Evolutionary conservation across 164 flowering plant genomes (phyloP), one percentile per base, ranked within the genome.

Genomic region (Malania oleifera): DNA sequence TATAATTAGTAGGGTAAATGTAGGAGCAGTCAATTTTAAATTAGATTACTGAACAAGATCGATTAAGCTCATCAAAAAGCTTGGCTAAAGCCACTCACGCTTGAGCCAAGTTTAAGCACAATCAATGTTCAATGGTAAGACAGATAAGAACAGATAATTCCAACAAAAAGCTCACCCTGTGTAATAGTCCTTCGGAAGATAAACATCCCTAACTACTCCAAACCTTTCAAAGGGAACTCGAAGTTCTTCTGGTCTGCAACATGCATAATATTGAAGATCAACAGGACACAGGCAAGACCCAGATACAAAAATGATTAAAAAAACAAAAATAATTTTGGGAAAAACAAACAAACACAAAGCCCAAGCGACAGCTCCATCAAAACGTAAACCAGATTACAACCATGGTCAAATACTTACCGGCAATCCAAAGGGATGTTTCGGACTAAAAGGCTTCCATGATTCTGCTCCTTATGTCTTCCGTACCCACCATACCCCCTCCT

Each of bases 201-300:
- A 86, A 2, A 89, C 89, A 67, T 89, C 93, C 69, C 96, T 75
- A 9, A 89, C 89, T 60, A 75, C 62, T 52, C 96, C 96, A 75
- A 73, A 89, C 56, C 91, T 78, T 79, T 89, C 96, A 68, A 89
- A 89, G 14, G 87, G 86, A 49, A 64, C 69, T 24, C 96, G 79
- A 47, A 89, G 85, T 56, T 86, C 96, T 64, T 86, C 96, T 7
- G 89, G 80, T 51, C 92, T 86, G 76, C 67, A 77, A 56, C 65
- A 14, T 57, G 20, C 18, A 31, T 44, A 20, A 38, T 35, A 57
- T 9, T 40, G 5, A 24, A 14, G n/a, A 31, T 39, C 43, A 39
- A 39, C 13, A 14, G 13, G 44, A 40, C 44, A 12, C 5, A 15
- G n/a, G 11, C 38, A 34, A 40, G 44, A 40, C 13, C 14, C 7